Evolutionary conservation across 2,329 filamentous ascomycete species (phyloP), one percentile per base, ranked within the genome.

Genomic region (Colletotrichum sp.): DNA sequence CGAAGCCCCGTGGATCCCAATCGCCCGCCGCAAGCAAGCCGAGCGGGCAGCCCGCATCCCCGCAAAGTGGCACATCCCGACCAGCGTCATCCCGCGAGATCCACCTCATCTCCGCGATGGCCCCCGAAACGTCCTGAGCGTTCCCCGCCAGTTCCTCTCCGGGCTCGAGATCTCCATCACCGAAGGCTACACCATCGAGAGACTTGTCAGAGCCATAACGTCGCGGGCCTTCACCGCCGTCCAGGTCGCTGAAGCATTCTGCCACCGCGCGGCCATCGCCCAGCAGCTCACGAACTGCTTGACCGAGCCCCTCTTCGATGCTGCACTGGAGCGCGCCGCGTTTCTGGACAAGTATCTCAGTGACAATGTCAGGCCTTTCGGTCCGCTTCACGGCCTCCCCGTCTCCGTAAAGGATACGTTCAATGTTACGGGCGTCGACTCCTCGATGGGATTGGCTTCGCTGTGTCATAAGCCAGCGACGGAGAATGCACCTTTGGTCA

Each of bases 361-460:
- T 12, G 77, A 84, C 22, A 82, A 88, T 29, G 85, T 84, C 1
- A 83, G 81, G 64, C 84, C 88, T 2, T 80, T 90, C 4, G 92
- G 92, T 0, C 91, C 92, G 2, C 85, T 94, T 0, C 92, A 93
- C 79, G 92, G 92, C 8, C 84, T 94, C 1, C 92, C 92, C 1
- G 85, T 94, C 64, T 86, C 85, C 36, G 77, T 90, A 49, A 90
- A 88, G 73, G 86, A 89, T 64, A 85, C 88, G 69, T 87, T 89
- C 77, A 77, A 82, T 44, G 79, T 85, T 57, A 80, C 82, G 80
- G 88, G 87, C 2, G 84, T 89, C 5, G 89, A 91, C 75, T 90
- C 86, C 0, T 82, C 84, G 1, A 86, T 86, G 81, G 86, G 84
- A 3, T 83, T 84, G 49, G 80, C 82, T 2, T 80, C 77, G 6